Evolutionary conservation across 2,329 filamentous ascomycete species (phyloP).

Genomic region (Talaromyces sp.): DNA sequence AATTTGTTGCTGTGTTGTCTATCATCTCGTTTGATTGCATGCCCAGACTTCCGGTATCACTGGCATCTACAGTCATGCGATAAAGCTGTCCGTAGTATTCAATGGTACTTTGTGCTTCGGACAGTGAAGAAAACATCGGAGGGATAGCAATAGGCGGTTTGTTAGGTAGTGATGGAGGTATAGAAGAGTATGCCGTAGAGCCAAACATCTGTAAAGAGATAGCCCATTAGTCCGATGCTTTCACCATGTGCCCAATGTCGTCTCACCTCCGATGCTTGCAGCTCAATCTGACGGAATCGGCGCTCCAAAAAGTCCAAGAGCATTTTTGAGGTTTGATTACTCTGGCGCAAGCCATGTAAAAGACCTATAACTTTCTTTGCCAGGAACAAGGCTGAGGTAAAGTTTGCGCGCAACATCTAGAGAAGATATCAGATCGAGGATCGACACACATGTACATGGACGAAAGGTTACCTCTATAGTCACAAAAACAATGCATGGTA

Average conservation of each 20-base stretch:
- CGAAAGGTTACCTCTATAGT: conserved; percentile 6
- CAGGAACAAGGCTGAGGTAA: not conserved
- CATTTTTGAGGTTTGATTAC: not conserved
- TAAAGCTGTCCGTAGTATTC: conserved; percentile 12
- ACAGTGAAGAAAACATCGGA: conserved; percentile 1
- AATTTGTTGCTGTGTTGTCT: not conserved
- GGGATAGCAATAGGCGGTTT: not conserved
- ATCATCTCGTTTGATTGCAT: not conserved
- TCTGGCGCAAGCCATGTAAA: not conserved
- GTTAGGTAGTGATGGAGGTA: not conserved
- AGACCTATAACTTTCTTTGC: conserved; percentile 7
- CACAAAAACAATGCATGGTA: conserved; percentile 13
- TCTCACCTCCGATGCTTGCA: conserved; percentile 10
- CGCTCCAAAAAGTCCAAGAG: conserved; percentile 7
- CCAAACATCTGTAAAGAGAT: not conserved
- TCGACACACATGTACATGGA: not conserved
- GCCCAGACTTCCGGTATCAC: not conserved
- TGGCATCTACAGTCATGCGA: conserved; percentile 1
- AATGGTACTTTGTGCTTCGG: conserved; percentile 1
- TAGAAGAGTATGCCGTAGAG: not conserved
- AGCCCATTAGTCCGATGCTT: not conserved
- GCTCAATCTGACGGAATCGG: conserved; percentile 3
- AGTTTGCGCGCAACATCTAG: conserved; percentile 16
- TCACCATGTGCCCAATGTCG: no score
- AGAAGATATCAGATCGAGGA: not conserved